Conservation (phyloP, 2,329 filamentous ascomycete species). For the Alternaria gaisen region DNA sequence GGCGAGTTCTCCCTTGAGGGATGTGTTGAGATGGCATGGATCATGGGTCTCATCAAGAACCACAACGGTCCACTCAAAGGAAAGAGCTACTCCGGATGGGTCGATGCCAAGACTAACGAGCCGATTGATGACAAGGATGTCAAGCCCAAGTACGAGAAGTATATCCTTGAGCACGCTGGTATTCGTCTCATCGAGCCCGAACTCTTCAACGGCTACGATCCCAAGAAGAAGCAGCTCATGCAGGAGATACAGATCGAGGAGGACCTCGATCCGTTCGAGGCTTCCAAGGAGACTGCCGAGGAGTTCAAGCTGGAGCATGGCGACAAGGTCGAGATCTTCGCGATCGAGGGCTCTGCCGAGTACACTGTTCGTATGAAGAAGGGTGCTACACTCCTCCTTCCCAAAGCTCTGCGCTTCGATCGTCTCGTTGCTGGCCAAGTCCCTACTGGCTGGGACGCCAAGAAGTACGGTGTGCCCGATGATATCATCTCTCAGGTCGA, state of each 20-base stretch:
- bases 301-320: constrained; percentile 98
- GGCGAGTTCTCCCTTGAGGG: constrained; percentile 97
- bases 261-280: constrained; percentile 95
- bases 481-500: constrained; percentile 98
- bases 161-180: constrained; percentile 94
- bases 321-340: constrained; percentile 97
- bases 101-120: constrained; percentile 91
- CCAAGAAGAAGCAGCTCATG: constrained; percentile 97
- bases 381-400: constrained; percentile 92
- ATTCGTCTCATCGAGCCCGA: constrained; percentile 98
- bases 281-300: constrained; percentile 95
- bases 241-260: constrained; percentile 98
- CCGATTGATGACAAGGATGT: constrained; percentile 98
- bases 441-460: constrained; percentile 95
- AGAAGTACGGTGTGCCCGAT: constrained; percentile 93
- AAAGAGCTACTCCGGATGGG: constrained; percentile 95
- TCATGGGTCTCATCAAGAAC: constrained; percentile 99
- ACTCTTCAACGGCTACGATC: constrained; percentile 95
- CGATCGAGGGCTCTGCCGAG: constrained; percentile 91
- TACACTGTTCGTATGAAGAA: constrained; percentile 95
- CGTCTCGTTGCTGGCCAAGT: constrained; percentile 97
- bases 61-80: constrained; percentile 97
- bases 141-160: constrained; percentile 96
- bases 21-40: constrained; percentile 99
- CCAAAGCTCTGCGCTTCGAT: constrained; percentile 96